phyloP scores from a whole-genome alignment of 495 filamentous ascomycete species.

The Arthonia radiata region DNA sequence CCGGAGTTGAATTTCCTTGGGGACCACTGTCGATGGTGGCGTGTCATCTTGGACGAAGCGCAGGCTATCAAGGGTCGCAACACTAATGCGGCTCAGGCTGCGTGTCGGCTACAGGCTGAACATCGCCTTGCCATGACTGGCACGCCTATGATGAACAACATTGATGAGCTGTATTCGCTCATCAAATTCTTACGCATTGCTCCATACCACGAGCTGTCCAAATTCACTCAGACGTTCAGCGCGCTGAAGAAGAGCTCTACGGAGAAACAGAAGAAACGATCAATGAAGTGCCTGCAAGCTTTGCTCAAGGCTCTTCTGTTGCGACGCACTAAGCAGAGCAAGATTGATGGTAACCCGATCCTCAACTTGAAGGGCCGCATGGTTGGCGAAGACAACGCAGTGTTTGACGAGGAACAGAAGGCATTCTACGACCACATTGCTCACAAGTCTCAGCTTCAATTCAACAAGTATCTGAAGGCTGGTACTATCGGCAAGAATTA shows the following conservation, averaged over 20 bases:
- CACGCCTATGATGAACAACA: constrained; percentile 83
- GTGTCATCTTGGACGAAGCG: constrained; percentile 78
- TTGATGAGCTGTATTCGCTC: constrained; percentile 61
- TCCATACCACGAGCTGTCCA: constrained; percentile 44
- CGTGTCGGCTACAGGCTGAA: constrained; percentile 30
- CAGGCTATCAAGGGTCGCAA: constrained; percentile 78
- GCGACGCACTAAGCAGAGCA: constrained; percentile 59
- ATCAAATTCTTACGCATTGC: constrained; percentile 58
- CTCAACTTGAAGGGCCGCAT: constrained; percentile 46
- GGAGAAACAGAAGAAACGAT: constrained; percentile 15
- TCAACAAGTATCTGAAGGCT: constrained; percentile 54
- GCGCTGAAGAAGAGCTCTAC: constrained; percentile 9
- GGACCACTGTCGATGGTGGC: constrained; percentile 40
- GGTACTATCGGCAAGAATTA: constrained; percentile 59
- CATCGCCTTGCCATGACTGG: constrained; percentile 74
- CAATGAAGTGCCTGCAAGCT: constrained; percentile 50
- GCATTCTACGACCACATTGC: constrained; percentile 53
- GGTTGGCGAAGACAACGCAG: constrained; percentile 35
- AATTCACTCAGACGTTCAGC: constrained; percentile 32
- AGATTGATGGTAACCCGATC: constrained; percentile 70
- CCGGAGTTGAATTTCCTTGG: constrained; percentile 34
- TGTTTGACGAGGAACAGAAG: constrained; percentile 51
- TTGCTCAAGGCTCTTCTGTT: constrained; percentile 68
- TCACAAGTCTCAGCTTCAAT: constrained; percentile 33
- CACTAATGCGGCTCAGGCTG: constrained; percentile 39